Percentiles rank a stretch among this genome's conserved stretches.
Conservation (phyloP, 306 rosid species). For the Neltuma alba region DNA sequence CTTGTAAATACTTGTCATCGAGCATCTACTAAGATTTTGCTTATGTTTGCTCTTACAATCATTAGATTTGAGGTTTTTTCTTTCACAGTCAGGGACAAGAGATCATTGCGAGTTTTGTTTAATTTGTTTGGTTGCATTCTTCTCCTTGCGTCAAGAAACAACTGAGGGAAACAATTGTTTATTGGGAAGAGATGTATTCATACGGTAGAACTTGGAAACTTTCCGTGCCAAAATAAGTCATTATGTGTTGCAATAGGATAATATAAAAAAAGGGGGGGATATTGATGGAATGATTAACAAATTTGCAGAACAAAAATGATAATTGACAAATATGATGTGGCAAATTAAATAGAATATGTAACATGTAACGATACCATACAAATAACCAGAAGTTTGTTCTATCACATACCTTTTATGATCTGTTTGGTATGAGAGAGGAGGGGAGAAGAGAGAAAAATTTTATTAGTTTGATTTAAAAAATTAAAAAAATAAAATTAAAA, state of each 20-base stretch:
- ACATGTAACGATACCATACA: not conserved
- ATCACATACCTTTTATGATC: no score
- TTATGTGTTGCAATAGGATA: not conserved
- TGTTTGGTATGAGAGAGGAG: no score
- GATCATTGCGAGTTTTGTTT: not conserved
- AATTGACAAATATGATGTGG: not conserved
- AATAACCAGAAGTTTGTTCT: not conserved
- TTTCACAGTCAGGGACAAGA: not conserved
- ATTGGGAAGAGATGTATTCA: not conserved
- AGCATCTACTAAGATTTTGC: slow-evolving; percentile 11
- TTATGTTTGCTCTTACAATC: not conserved
- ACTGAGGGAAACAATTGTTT: not conserved
- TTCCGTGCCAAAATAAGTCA: not conserved
- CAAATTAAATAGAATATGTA: not conserved
- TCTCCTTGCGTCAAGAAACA: slow-evolving; percentile 2
- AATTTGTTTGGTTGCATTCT: not conserved
- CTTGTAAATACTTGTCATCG: slow-evolving; percentile 16
- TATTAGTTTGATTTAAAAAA: no score
- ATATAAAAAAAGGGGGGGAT: not conserved
- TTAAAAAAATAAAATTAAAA: no score
- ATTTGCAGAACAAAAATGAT: not conserved
- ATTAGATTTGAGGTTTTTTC: not conserved
- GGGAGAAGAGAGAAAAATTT: no score
- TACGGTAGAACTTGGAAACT: not conserved
- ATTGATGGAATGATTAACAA: not conserved